Evolutionary conservation across 2,329 filamentous ascomycete species (phyloP).

Genomic region (Microsporum audouinii): DNA sequence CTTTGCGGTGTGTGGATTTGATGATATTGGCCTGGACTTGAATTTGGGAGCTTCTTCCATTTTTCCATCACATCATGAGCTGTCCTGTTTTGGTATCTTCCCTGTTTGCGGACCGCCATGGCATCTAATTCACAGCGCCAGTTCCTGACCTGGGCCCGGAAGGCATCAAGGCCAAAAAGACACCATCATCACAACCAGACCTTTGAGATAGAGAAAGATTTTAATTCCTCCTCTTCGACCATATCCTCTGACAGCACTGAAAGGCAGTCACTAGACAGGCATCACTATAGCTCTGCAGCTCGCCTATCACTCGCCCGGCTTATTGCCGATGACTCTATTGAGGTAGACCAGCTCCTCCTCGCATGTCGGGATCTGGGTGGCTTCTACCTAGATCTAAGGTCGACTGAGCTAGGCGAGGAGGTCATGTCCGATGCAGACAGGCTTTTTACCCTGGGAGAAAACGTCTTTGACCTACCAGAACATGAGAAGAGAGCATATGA

Average conservation of each 20-base stretch:
- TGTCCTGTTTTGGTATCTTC: background rate
- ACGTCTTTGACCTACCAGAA: slow-evolving; percentile 5
- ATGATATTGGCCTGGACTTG: background rate
- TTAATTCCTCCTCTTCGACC: background rate
- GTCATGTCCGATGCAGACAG: slow-evolving; percentile 6
- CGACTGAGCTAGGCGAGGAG: slow-evolving; percentile 7
- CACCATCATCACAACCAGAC: background rate
- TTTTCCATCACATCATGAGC: background rate
- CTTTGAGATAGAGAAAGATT: background rate
- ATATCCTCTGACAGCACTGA: background rate
- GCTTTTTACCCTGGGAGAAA: slow-evolving; percentile 6
- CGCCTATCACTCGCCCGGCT: slow-evolving; percentile 9
- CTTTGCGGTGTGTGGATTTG: background rate
- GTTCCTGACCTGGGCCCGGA: background rate
- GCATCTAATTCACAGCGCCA: background rate
- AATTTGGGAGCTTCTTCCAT: background rate
- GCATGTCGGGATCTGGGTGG: slow-evolving; percentile 8
- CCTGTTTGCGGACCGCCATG: background rate
- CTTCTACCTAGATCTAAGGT: slow-evolving; percentile 10
- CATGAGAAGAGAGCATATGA: slow-evolving; percentile 8
- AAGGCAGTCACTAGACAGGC: background rate
- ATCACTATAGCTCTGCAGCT: background rate
- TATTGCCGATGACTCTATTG: slow-evolving; percentile 6
- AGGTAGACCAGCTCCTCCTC: slow-evolving; percentile 1
- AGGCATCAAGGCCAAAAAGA: background rate